Evolutionary conservation across 257 asterid genomes (phyloP), one percentile per base, ranked within the genome.

Genomic region (Nyctanthes arbortristis): DNA sequence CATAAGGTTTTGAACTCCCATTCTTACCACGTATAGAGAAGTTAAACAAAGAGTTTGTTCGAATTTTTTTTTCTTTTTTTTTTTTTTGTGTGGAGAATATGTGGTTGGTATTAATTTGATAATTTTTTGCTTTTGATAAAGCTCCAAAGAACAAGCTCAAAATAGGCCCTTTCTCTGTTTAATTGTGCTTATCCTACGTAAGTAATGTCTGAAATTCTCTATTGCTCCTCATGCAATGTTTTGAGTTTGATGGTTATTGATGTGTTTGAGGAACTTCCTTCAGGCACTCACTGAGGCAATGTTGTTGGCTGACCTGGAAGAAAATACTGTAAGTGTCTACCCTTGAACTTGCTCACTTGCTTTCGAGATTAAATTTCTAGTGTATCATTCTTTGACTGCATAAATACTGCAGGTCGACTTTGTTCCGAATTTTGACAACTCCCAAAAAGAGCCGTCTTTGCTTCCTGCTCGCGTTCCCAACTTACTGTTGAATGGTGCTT

Each of bases 401-500:
- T 12, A 30, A 43, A 39, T 70, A 7, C 7, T 81, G 86, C 84
- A 94, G 99, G 99, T 94, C 66, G 97, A 94, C 82, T 94, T 83
- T 84, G 85, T 86, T 80, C 97, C 97, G 36, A 94, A 94, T 82
- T 94, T 94, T 77, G 99, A 94, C 80, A 86, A 81, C 75, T 86
- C 97, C 22, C 99, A 94, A 77, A 94, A 84, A 82, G 99, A 94
- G 79, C 99, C 99, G 40, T 87, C 97, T n/a, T 57, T 94, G 70
- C 99, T 91, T 73, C 99, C 99, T 74, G 97, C 99, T 64, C 92
- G 99, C 63, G 79, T 91, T 18, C 99, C 99, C 3, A 80, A 91
- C 81, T 73, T 94, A 68, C 75, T 94, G 78, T 70, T 94, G 76
- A 94, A 94, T 84, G 97, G 97, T 78, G 77, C 99, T 80, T 91